These are phyloP conservation scores for Chlamydomonas sp. DNA, from an alignment of 139 green algal genomes.

Conservation along the genomic window DNA sequence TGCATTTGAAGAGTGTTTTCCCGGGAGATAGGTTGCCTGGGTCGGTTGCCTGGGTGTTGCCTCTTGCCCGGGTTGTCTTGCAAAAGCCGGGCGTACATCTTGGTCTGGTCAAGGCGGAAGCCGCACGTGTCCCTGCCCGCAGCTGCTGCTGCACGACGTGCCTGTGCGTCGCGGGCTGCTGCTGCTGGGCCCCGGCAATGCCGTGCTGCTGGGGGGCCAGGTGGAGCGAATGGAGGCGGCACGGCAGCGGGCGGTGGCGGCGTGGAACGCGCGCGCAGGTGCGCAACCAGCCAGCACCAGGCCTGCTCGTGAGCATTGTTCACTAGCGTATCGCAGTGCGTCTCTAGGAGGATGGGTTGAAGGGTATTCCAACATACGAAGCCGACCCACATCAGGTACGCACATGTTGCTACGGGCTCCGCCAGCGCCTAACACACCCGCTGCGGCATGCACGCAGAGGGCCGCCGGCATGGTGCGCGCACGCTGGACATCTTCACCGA, in stretches of 20 bases:
- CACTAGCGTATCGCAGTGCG: no score
- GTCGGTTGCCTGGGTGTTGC: neutral
- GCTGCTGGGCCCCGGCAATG: slow-evolving; percentile 73
- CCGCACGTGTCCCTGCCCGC: neutral
- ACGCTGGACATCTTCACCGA: slow-evolving; percentile 41
- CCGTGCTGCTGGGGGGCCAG: slow-evolving; percentile 65
- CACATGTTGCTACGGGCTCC: no score
- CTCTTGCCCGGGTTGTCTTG: neutral
- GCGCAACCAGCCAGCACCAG: neutral
- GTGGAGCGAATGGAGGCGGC: slow-evolving; percentile 63
- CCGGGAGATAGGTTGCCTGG: no score
- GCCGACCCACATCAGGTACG: no score
- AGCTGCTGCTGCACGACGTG: slow-evolving; percentile 69
- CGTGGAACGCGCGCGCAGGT: slow-evolving; percentile 59
- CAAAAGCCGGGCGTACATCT: no score
- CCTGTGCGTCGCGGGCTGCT: slow-evolving; percentile 66
- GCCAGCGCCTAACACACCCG: neutral
- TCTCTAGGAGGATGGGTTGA: no score
- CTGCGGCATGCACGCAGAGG: neutral
- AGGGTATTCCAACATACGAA: no score
- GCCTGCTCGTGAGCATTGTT: no score
- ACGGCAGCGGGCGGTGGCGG: slow-evolving; percentile 41
- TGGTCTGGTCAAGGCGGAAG: no score
- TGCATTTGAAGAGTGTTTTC: neutral
- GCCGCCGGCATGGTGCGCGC: neutral